Base-by-base conservation (phyloP, 2,329 filamentous ascomycete genomes). In the Massarina eburnea region DNA sequence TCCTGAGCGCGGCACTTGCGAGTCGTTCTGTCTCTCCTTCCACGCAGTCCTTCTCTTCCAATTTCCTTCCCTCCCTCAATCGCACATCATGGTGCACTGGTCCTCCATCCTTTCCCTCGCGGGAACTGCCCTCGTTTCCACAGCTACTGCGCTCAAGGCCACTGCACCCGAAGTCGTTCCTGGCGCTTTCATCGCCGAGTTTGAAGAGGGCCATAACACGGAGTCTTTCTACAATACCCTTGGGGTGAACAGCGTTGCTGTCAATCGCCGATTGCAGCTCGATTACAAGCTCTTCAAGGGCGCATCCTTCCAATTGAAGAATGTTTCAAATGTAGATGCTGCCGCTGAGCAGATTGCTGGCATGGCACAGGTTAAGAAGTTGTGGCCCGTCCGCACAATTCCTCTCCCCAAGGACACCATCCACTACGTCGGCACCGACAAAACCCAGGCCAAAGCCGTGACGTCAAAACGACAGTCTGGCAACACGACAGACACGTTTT, bases 401-500 rank as follows among this genome's bases (percentile, higher is more conserved):
- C 18, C 33, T 21, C 22, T 45, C 22, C 43, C 43, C 2, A 41
- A 45, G 21, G 38, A 45, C 21, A 30, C 27, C 12, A 14, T 30
- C 27, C 27, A 30, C 27, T 30, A 30, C 12, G n/a, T 14, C n/a
- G 27, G 27, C 27, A 14, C 6, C n/a, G 12, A 30, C 12, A 8
- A 14, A 30, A 14, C n/a, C 9, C 12, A 30, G 27, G 27, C 27
- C 12, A 14, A 30, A 18, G 20, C 21, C 6, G 17, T 19, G 4
- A 45, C 32, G 38, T 21, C 35, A 18, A 46, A 43, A 27, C 39
- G 44, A 29, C 44, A 46, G n/a, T 15, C 24, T 17, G 27, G 6
- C 12, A 42, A 42, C 21, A 29, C 2, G 10, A 42, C 15, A 27
- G 44, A 46, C 19, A 41, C 41, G 18, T 67, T 64, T 48, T 64